Evolutionary conservation across 495 filamentous ascomycete genomes (phyloP).

Genomic region (Neurospora sp.): DNA sequence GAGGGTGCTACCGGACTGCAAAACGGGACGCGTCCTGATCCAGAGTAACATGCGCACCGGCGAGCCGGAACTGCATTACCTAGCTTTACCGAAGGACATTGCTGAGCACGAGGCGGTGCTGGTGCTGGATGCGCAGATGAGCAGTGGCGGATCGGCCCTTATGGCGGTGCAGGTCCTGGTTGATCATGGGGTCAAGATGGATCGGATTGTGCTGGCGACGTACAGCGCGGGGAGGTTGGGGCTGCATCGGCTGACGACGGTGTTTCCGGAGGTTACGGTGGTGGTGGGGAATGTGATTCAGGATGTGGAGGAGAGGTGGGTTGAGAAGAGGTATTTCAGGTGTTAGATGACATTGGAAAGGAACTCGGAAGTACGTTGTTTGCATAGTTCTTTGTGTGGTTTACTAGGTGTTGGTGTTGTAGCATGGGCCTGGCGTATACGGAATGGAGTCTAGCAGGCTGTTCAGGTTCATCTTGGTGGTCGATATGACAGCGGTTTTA

Average conservation of each 20-base stretch:
- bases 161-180: constrained; percentile 94
- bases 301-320: constrained; percentile 28
- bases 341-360: constrained; percentile 12
- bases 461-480: background rate
- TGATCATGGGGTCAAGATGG: constrained; percentile 84
- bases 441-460: background rate
- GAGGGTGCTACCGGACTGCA: constrained; percentile 83
- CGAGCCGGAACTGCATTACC: constrained; percentile 86
- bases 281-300: constrained; percentile 62
- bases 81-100: constrained; percentile 63
- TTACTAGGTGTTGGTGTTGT: background rate
- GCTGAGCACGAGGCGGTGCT: constrained; percentile 65
- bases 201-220: constrained; percentile 50
- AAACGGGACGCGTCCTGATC: constrained; percentile 79
- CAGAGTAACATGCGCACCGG: constrained; percentile 75
- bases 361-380: background rate
- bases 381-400: background rate
- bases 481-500: background rate
- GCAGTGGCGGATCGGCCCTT: constrained; percentile 79
- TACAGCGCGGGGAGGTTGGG: constrained; percentile 38
- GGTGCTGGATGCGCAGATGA: constrained; percentile 88
- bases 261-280: constrained; percentile 75
- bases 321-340: constrained; percentile 27
- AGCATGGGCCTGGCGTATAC: background rate
- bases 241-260: constrained; percentile 68